These are phyloP conservation scores for Pleurotus citrinopileatus DNA, from an alignment of 768 basidiomycete genomes.

Conservation along the genomic window DNA sequence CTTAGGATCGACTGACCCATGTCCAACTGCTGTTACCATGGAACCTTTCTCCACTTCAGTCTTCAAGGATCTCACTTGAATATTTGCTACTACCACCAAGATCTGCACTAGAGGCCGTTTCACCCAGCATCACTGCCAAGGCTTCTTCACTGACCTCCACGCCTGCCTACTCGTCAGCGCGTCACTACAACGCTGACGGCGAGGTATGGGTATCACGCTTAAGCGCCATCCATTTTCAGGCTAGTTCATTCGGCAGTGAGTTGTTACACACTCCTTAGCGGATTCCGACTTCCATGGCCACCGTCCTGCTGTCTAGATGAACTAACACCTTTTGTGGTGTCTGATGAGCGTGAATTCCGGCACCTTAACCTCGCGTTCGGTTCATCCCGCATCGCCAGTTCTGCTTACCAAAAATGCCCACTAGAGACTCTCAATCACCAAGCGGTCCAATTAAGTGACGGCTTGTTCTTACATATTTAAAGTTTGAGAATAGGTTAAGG, in stretches of 20 bases:
- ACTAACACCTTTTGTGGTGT: slow-evolving; percentile 85
- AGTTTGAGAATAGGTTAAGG: slow-evolving; percentile 82
- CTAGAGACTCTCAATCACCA: slow-evolving; percentile 79
- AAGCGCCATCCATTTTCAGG: slow-evolving; percentile 91
- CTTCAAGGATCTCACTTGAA: slow-evolving; percentile 85
- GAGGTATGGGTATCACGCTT: slow-evolving; percentile 85
- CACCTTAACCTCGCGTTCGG: slow-evolving; percentile 73
- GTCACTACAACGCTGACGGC: slow-evolving; percentile 70
- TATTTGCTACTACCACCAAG: slow-evolving; percentile 89
- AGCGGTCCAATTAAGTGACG: slow-evolving; percentile 80
- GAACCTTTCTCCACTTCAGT: slow-evolving; percentile 89
- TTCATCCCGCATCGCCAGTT: slow-evolving; percentile 69
- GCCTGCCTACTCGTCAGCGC: slow-evolving; percentile 75
- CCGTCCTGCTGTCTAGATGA: slow-evolving; percentile 87
- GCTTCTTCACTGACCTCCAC: slow-evolving; percentile 77
- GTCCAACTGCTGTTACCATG: slow-evolving; percentile 86
- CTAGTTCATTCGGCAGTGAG: slow-evolving; percentile 90
- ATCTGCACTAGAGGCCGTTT: slow-evolving; percentile 83
- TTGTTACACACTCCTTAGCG: slow-evolving; percentile 88
- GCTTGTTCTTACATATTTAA: slow-evolving; percentile 86
- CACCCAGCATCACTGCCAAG: slow-evolving; percentile 72
- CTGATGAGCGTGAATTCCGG: slow-evolving; percentile 82
- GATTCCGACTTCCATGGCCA: slow-evolving; percentile 86
- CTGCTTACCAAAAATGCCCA: slow-evolving; percentile 80
- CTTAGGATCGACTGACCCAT: slow-evolving; percentile 73